Evolutionary conservation across 108 stramenopile genomes (phyloP).

Genomic region (Nannochloropsis oceanica): DNA sequence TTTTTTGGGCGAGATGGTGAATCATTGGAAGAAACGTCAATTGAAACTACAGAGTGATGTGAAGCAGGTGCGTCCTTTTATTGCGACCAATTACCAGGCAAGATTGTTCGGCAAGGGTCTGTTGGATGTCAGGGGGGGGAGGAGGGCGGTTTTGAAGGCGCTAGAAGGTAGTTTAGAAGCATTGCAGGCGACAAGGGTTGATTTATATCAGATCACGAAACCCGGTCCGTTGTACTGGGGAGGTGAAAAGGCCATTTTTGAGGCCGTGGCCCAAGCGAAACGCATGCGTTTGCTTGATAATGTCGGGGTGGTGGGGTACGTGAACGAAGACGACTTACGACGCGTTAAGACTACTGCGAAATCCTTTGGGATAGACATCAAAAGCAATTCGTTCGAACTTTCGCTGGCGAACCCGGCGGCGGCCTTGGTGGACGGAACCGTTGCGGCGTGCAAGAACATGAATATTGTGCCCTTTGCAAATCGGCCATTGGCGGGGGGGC

Average conservation of each 20-base stretch:
- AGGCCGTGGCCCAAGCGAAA: background rate
- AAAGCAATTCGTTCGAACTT: background rate
- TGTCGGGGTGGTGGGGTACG: background rate
- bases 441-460: background rate
- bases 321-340: background rate
- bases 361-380: background rate
- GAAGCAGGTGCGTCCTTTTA: background rate
- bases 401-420: background rate
- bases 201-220: background rate
- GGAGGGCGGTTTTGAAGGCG: background rate
- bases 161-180: background rate
- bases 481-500: slow-evolving; percentile 16
- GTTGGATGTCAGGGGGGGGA: background rate
- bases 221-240: background rate
- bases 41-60: background rate
- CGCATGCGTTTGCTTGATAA: background rate
- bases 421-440: background rate
- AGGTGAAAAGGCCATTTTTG: background rate
- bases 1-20: background rate
- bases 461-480: slow-evolving; percentile 15
- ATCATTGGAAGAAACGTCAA: background rate
- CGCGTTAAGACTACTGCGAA: background rate
- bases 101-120: background rate
- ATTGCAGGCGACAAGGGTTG: background rate
- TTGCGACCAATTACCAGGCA: background rate